Percentiles rank a stretch among this genome's conserved stretches.
These are phyloP conservation scores for Citrus inodora DNA, from an alignment of 345 rosid species.

Conservation along the genomic window DNA sequence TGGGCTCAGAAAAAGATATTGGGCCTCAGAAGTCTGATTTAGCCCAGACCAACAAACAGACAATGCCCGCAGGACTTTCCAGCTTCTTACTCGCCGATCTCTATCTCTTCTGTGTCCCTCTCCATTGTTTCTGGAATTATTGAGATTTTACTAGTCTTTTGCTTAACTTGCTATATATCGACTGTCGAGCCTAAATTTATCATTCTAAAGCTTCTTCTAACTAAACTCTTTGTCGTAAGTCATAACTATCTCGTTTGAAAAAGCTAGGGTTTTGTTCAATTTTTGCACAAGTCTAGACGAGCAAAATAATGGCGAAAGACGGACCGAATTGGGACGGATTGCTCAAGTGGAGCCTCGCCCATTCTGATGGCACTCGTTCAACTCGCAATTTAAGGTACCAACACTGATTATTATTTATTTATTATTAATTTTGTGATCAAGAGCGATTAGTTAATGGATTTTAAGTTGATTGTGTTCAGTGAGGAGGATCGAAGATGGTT, in stretches of 20 bases:
- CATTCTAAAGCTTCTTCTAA: neutral
- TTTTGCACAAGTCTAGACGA: neutral
- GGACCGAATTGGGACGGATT: slow-evolving; percentile 94
- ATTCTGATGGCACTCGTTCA: slow-evolving; percentile 68
- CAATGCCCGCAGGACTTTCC: too few species aligned
- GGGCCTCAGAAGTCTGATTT: neutral
- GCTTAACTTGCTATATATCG: neutral
- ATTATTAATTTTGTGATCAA: neutral
- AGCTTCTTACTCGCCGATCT: neutral
- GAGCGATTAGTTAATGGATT: neutral
- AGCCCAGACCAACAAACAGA: neutral
- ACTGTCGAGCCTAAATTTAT: too few species aligned
- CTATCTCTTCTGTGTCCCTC: neutral
- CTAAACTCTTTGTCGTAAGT: neutral
- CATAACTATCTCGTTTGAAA: neutral
- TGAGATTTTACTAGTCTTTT: neutral
- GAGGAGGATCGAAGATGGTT: slow-evolving; percentile 94
- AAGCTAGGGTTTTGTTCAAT: neutral
- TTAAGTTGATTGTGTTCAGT: slow-evolving; percentile 23
- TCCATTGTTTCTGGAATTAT: neutral
- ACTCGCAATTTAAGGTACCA: slow-evolving; percentile 57
- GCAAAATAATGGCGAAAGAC: slow-evolving; percentile 54
- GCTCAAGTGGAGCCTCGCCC: slow-evolving; percentile 92
- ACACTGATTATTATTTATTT: too few species aligned
- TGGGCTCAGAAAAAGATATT: neutral